A percentile compares a stretch with the other conserved stretches of the same genome.
These are phyloP conservation scores for Kockovaella imperatae DNA, from an alignment of 768 basidiomycete genomes.

Conservation along the genomic window DNA sequence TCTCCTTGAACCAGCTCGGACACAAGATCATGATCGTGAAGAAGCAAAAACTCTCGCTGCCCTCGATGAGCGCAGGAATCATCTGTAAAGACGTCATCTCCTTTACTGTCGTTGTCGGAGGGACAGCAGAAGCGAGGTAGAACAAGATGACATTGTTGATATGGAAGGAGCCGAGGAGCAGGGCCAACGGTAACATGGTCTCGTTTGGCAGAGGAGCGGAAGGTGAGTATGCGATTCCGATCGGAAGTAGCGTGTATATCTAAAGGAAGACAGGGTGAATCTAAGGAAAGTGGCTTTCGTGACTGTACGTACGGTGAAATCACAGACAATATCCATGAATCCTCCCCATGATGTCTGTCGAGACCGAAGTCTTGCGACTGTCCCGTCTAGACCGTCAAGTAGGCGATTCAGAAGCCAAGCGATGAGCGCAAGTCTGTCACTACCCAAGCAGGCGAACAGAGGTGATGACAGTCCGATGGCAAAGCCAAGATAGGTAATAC, in stretches of 20 bases:
- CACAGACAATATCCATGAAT: slow-evolving; percentile 3
- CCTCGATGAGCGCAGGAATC: slow-evolving; percentile 4
- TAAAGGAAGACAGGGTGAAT: too few species aligned
- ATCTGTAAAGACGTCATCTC: slow-evolving; percentile 1
- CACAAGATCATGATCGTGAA: background rate
- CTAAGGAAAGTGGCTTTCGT: too few species aligned
- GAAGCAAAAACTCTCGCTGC: slow-evolving; percentile 4
- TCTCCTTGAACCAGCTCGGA: background rate
- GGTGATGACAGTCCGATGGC: background rate
- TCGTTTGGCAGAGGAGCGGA: background rate
- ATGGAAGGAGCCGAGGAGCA: slow-evolving; percentile 1
- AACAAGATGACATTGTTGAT: slow-evolving; percentile 6
- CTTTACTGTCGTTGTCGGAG: background rate
- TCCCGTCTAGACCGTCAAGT: slow-evolving; percentile 5
- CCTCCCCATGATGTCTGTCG: background rate
- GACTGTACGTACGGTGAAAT: slow-evolving; percentile 3
- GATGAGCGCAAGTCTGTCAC: background rate
- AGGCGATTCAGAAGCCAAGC: slow-evolving; percentile 2
- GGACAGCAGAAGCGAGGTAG: slow-evolving; percentile 5
- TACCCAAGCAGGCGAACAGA: background rate
- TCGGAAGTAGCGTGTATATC: slow-evolving; percentile 4
- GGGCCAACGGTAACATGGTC: background rate
- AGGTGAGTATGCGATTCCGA: slow-evolving; percentile 1
- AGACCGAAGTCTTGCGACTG: background rate
- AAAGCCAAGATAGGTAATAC: background rate